Evolutionary conservation across 768 basidiomycete genomes (phyloP).

Genomic region (Auriscalpium orientale): DNA sequence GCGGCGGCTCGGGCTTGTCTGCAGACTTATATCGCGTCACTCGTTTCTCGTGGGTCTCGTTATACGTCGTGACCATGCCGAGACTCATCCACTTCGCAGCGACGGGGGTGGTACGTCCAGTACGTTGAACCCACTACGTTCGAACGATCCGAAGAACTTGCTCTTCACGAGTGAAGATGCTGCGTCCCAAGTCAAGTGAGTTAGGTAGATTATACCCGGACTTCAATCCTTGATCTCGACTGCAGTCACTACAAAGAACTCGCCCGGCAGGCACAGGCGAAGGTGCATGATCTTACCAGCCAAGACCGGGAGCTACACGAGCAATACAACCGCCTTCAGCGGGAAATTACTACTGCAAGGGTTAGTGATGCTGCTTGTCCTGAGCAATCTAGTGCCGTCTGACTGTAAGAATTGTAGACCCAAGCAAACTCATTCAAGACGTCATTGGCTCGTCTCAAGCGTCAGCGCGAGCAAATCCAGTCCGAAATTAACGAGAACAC

Average conservation of each 20-base stretch:
- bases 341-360: conserved; percentile 13
- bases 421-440: background rate
- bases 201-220: background rate
- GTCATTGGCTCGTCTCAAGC: conserved; percentile 19
- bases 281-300: conserved; percentile 25
- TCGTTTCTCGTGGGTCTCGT: conserved; percentile 50
- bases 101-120: conserved; percentile 62
- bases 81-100: conserved; percentile 26
- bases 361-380: background rate
- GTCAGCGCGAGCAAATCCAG: conserved; percentile 34
- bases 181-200: conserved; percentile 11
- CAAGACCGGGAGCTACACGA: conserved; percentile 23
- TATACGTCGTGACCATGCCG: background rate
- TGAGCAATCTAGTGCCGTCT: background rate
- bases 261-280: conserved; percentile 30
- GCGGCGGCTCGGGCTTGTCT: conserved; percentile 57
- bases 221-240: background rate
- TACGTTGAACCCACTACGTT: conserved; percentile 24
- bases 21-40: conserved; percentile 55
- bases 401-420: conserved; percentile 5
- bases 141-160: conserved; percentile 23
- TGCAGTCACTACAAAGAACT: conserved; percentile 40
- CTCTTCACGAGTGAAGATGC: conserved; percentile 11
- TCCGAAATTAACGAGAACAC: conserved; percentile 62
- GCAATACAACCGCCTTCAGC: conserved; percentile 23